Percentiles rank a stretch among this genome's conserved stretches.
phyloP scores from a whole-genome alignment of 2,329 filamentous ascomycete genomes.

The Alternaria sp. region DNA sequence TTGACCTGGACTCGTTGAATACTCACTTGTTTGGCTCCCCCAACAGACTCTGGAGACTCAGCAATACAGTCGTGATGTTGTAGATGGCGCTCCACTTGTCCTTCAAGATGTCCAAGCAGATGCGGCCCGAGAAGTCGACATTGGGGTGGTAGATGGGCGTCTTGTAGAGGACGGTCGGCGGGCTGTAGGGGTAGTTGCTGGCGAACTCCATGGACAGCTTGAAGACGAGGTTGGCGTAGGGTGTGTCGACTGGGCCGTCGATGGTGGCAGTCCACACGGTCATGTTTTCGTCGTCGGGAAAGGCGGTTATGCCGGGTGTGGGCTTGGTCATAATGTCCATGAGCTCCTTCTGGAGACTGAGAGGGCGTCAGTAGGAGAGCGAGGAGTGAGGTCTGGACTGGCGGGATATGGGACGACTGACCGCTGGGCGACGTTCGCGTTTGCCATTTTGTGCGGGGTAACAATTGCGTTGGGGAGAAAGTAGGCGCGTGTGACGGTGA shows the following conservation, averaged over 20 bases:
- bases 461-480: background rate
- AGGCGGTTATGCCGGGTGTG: conserved; percentile 92
- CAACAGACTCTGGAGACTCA: conserved; percentile 93
- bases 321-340: conserved; percentile 98
- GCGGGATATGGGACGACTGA: conserved; percentile 33
- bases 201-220: conserved; percentile 94
- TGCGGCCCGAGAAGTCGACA: conserved; percentile 95
- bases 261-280: conserved; percentile 90
- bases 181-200: conserved; percentile 88
- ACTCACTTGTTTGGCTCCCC: conserved; percentile 98
- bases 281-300: conserved; percentile 91
- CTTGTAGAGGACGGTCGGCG: conserved; percentile 94
- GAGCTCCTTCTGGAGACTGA: conserved; percentile 91
- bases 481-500: background rate
- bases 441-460: conserved; percentile 40
- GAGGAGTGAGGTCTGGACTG: conserved; percentile 50
- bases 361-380: conserved; percentile 18
- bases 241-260: conserved; percentile 87
- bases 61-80: conserved; percentile 91
- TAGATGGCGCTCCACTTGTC: conserved; percentile 99
- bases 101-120: conserved; percentile 97
- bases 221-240: conserved; percentile 86
- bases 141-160: conserved; percentile 99
- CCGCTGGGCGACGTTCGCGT: conserved; percentile 59
- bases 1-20: background rate